Evolutionary conservation across 257 asterid genomes (phyloP).

Genomic region (Craterostigma plantagineum): DNA sequence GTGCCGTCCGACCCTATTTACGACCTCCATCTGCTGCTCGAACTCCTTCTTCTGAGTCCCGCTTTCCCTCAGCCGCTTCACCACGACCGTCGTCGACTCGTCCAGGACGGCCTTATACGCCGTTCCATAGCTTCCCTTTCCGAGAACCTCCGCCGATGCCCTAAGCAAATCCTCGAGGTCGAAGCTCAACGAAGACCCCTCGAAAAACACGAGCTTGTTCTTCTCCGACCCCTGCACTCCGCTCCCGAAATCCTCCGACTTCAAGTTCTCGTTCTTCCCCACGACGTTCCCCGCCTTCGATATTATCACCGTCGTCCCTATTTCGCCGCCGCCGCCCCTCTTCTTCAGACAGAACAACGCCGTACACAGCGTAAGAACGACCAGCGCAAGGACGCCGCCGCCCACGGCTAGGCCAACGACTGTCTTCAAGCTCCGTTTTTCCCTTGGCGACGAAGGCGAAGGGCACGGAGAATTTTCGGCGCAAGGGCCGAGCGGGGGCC

Average conservation of each 20-base stretch:
- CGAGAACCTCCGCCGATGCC: constrained; percentile 96
- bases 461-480: constrained; percentile 23
- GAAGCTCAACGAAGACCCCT: constrained; percentile 50
- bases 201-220: constrained; percentile 62
- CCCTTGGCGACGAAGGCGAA: constrained; percentile 14
- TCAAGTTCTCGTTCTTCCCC: constrained; percentile 41
- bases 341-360: constrained; percentile 36
- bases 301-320: constrained; percentile 23
- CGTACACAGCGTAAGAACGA: constrained; percentile 15
- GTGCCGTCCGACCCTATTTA: constrained; percentile 34
- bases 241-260: constrained; percentile 81
- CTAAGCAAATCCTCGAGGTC: constrained; percentile 84
- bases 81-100: constrained; percentile 61
- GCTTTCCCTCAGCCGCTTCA: constrained; percentile 65
- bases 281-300: constrained; percentile 34
- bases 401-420: constrained; percentile 30
- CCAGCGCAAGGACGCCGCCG: constrained; percentile 24
- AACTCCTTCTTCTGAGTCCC: constrained; percentile 65
- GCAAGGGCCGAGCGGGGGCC: constrained; percentile 40
- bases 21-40: constrained; percentile 74
- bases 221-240: constrained; percentile 85
- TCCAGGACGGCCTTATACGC: constrained; percentile 78
- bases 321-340: constrained; percentile 14
- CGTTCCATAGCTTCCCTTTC: constrained; percentile 86
- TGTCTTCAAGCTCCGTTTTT: constrained; percentile 22